Evolutionary conservation across 306 rosid genomes (phyloP).

Genomic region (Cercis canadensis): DNA sequence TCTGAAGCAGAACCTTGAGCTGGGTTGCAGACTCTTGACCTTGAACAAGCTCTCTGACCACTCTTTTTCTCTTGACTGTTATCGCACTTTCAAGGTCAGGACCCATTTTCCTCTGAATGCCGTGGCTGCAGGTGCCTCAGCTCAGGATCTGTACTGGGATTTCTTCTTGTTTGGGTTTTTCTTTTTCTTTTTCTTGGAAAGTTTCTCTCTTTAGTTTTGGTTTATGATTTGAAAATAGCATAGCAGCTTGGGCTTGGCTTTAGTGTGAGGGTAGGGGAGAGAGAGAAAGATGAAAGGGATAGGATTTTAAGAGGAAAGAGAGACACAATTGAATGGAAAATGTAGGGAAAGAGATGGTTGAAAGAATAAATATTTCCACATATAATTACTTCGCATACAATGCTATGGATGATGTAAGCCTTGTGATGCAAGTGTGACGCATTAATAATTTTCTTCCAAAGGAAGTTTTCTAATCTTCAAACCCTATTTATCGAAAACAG

Average conservation of each 20-base stretch:
- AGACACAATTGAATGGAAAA: conserved; percentile 49
- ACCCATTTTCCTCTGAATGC: conserved; percentile 38
- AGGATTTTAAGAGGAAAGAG: conserved; percentile 52
- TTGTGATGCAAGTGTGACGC: conserved; percentile 33
- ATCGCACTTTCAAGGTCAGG: conserved; percentile 7
- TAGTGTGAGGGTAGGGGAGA: neutral
- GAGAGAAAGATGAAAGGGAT: conserved; percentile 20
- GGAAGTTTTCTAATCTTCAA: too few species aligned
- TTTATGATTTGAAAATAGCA: neutral
- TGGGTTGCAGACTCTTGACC: conserved; percentile 54
- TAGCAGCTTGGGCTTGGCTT: neutral
- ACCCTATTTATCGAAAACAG: neutral
- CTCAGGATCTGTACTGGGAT: conserved; percentile 9
- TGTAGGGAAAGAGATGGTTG: conserved; percentile 45
- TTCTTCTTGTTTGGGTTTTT: neutral
- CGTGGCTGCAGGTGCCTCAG: neutral
- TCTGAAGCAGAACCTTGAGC: conserved; percentile 54
- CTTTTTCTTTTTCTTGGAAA: neutral
- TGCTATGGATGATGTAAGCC: conserved; percentile 40
- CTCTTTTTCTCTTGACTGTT: neutral
- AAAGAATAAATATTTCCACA: conserved; percentile 37
- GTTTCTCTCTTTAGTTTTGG: neutral
- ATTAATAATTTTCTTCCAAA: neutral
- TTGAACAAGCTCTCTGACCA: conserved; percentile 40
- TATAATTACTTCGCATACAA: conserved; percentile 32